Evolutionary conservation across 768 basidiomycete genomes (phyloP), one percentile per base, ranked within the genome.

Genomic region (Tulasnella sp.): DNA sequence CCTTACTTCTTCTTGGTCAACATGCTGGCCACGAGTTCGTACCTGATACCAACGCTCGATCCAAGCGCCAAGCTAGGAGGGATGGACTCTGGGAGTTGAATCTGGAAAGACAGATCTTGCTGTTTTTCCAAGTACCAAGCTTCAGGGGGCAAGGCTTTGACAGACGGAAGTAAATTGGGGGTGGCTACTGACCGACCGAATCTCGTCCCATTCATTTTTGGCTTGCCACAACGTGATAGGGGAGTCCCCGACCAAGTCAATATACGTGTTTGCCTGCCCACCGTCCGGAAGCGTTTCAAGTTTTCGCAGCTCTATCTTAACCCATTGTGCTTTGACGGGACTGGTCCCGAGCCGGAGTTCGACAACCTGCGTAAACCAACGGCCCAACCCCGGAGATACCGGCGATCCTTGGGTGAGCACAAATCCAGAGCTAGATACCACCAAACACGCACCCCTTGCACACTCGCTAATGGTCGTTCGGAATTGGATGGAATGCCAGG

Each of bases 51-150:
- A 79, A 92, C 92, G 81, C 89, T 89, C 83, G 89, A 91, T 77
- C 94, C 92, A 78, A 98, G 86, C 5, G 92, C 89, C 78, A 95
- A 89, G 61, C 89, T 93, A 20, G 96, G 94, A 1, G 96, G 96
- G 78, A 95, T 91, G 13, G 93, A 92, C 83, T 97, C 95, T 0
- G 96, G 96, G 82, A 98, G 91, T 35, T 95, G 92, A 71, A 98
- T 93, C 78, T 90, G 90, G 83, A 98, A 98, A 4, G 92, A 91
- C 80, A 94, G 92, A 85, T 96, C 95, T 88, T 91, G 90, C 93
- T 95, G 70, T 69, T 11, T n/a, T n/a, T n/a, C n/a, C n/a, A 29
- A 42, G 4, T 39, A 67, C 15, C 35, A 6, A 0, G 79, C 67
- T 48, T 42, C 29, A 71, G 70, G 15, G 42, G 29, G 18, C 46